A percentile compares a stretch with the other conserved stretches of the same genome.
These are phyloP conservation scores for Mycena vulgaris DNA, from an alignment of 768 basidiomycete genomes.

Conservation along the genomic window DNA sequence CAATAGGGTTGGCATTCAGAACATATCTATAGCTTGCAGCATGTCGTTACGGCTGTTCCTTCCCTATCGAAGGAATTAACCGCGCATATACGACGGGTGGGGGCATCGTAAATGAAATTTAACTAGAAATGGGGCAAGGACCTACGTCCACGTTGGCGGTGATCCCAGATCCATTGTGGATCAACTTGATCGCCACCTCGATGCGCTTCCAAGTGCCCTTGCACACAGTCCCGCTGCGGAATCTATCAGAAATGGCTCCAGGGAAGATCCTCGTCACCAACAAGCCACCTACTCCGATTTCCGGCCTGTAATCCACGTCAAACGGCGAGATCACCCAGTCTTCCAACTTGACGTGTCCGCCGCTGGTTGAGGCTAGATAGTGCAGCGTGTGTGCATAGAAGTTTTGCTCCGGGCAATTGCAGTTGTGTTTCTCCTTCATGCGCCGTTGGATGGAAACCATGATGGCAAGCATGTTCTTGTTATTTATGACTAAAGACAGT, in stretches of 20 bases:
- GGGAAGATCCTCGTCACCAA: neutral
- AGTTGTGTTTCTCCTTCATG: neutral
- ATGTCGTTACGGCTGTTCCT: too few relatives aligned
- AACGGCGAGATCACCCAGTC: slow-evolving; percentile 27
- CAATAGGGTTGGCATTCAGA: too few relatives aligned
- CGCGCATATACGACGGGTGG: too few relatives aligned
- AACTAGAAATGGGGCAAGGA: too few relatives aligned
- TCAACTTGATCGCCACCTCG: slow-evolving; percentile 23
- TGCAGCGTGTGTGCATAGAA: slow-evolving; percentile 19
- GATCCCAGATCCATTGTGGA: slow-evolving; percentile 15
- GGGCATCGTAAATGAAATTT: too few relatives aligned
- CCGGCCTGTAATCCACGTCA: slow-evolving; percentile 16
- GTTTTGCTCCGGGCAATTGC: neutral
- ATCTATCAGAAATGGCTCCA: neutral
- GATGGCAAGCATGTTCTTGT: slow-evolving; percentile 15
- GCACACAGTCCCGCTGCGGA: slow-evolving; percentile 15
- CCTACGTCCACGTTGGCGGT: slow-evolving; percentile 1
- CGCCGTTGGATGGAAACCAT: slow-evolving; percentile 23
- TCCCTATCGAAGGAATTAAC: too few relatives aligned
- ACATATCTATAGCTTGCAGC: too few relatives aligned
- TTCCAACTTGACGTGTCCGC: slow-evolving; percentile 5
- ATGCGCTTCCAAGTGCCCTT: slow-evolving; percentile 24
- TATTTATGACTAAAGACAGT: slow-evolving; percentile 7
- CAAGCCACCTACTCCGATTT: slow-evolving; percentile 27
- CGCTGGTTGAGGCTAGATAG: slow-evolving; percentile 5